Percentiles rank a stretch among this genome's conserved stretches.
These are phyloP conservation scores for Simmondsia chinensis DNA, from an alignment of 148 eudicot species.

Conservation along the genomic window DNA sequence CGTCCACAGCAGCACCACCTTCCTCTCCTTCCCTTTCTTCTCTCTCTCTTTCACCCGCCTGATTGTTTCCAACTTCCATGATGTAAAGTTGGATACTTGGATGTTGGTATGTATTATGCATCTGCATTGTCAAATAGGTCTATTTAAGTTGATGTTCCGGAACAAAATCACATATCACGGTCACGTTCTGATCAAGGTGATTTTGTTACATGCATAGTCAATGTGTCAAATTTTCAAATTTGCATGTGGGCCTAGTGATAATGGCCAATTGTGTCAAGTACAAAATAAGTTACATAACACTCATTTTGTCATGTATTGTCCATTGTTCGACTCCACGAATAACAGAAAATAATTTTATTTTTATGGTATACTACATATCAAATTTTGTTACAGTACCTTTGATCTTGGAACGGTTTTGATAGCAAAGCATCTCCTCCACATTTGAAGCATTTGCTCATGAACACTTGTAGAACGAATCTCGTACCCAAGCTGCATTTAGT, in stretches of 20 bases:
- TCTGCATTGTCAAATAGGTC: constrained; percentile 26
- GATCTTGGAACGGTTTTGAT: constrained; percentile 71
- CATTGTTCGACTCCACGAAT: no score
- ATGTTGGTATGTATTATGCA: constrained; percentile 76
- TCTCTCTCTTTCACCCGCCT: constrained; percentile 16
- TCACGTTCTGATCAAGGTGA: no score
- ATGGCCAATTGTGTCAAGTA: no score
- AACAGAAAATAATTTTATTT: no score
- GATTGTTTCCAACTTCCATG: constrained; percentile 37
- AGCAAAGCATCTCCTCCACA: constrained; percentile 75
- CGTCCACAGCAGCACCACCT: constrained; percentile 9
- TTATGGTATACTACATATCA: no score
- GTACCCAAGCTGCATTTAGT: constrained; percentile 80
- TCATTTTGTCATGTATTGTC: no score
- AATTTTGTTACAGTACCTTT: no score
- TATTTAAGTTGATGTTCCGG: not conserved
- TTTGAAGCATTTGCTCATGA: constrained; percentile 78
- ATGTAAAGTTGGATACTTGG: constrained; percentile 78
- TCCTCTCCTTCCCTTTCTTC: constrained; percentile 15
- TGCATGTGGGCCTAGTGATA: no score
- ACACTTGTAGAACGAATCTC: constrained; percentile 93
- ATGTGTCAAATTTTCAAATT: no score
- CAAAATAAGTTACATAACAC: no score
- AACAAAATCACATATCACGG: no score
- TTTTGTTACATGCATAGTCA: no score